Base-by-base conservation (phyloP, 495 filamentous ascomycete genomes). In the Apodospora peruviana region DNA sequence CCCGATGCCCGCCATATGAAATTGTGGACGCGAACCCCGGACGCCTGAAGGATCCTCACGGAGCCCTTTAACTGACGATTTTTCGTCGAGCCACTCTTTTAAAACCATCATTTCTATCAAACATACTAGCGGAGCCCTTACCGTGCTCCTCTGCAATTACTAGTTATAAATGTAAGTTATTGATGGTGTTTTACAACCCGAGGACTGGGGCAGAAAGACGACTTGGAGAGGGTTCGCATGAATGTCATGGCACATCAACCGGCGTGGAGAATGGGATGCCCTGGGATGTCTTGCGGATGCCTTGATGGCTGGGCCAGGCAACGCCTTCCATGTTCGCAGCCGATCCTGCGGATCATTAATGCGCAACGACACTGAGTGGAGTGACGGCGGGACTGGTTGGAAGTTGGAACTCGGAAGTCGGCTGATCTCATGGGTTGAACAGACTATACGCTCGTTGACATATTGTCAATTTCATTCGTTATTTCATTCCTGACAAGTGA, bases 391-490 rank as follows among this genome's bases (percentile, higher is more conserved):
- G n/a, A n/a, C n/a, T n/a, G n/a, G n/a, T n/a, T n/a, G n/a, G n/a
- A n/a, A n/a, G n/a, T n/a, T n/a, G n/a, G n/a, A n/a, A n/a, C n/a
- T n/a, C n/a, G n/a, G n/a, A 27, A 23, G 32, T 43, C 50, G 43
- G 16, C 66, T 70, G 41, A 73, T 55, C 35, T 44, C 37, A 52
- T 45, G 39, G 36, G 37, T 27, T 46, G 22, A 48, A 38, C 57
- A 75, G 73, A 74, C 64, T 65, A 79, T 65, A 78, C 79, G 61
- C 70, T 81, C 75, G 68, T 79, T 80, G 71, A 74, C 70, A 73
- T 63, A 42, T 67, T 75, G 77, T 81, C 78, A 81, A 82, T 75
- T 82, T 76, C 78, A 77, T 73, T 81, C 78, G 73, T 82, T 82
- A 68, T 59, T 60, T 61, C 51, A 55, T 55, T 64, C 71, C 77